Base-by-base conservation (phyloP, 202 grass and related monocot genomes). In the Digitaria exilis region DNA sequence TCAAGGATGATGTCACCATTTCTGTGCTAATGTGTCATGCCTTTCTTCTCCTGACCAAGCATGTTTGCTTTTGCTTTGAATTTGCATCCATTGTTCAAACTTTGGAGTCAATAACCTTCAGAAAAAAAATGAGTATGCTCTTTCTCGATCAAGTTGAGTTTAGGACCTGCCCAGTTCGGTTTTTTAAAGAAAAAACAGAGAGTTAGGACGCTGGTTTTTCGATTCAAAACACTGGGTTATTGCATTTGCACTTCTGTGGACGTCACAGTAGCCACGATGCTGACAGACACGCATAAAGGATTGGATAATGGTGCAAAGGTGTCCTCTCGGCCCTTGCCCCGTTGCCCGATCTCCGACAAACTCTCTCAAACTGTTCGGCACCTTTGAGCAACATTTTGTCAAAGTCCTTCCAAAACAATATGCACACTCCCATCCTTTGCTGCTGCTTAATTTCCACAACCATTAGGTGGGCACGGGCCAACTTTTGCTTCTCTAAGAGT, bases 401-500 rank as follows among this genome's bases (percentile, higher is more conserved):
- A 19, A 84, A 70, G 5, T 79, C 31, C 9, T 65, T 26, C 22
- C 44, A 45, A 16, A 56, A 64, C n/a, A 52, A 54, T 51, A 34
- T 44, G 30, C 62, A 44, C n/a, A 37, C 48, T n/a, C 37, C 21
- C 84, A 55, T 13, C 30, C 18, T 31, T 21, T 62, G 51, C 43
- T 79, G 26, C 26, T 35, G 37, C 39, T 84, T n/a, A n/a, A n/a
- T n/a, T 72, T 66, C 57, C 43, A 6, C 74, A 68, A 24, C 29
- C 39, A 79, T 67, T 88, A 45, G 61, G 76, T 80, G 17, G 14
- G 21, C 55, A 16, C 24, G 11, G 17, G 80, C 66, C 65, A 67
- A 64, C 76, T 19, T 69, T 75, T 44, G 17, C 65, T 44, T 39
- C 37, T 39, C 37, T 39, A 7, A 39, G 37, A 37, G 49, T 5